A percentile compares a stretch with the other conserved stretches of the same genome.
These are phyloP conservation scores for Amaranthus palmeri DNA, from an alignment of 148 eudicot species.

Conservation along the genomic window DNA sequence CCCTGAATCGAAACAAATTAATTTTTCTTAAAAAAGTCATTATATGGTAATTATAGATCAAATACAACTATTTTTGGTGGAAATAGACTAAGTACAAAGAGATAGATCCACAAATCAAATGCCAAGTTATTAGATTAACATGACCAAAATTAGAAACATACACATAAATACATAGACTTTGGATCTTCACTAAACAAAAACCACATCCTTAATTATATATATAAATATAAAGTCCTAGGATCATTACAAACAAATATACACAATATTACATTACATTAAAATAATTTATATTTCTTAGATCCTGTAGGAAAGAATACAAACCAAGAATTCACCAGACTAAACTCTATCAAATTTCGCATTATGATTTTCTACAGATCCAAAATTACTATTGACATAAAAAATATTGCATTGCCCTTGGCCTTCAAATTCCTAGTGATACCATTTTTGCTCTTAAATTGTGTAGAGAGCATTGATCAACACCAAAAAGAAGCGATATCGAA, in stretches of 20 bases:
- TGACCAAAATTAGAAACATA: not conserved
- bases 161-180: not conserved
- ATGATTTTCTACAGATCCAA: no score
- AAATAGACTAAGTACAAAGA: no score
- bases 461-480: not conserved
- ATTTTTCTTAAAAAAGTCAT: no score
- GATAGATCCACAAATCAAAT: no score
- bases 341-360: no score
- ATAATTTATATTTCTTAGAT: not conserved
- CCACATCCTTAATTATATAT: not conserved
- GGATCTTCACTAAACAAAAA: slow-evolving; percentile 11
- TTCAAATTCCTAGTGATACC: slow-evolving; percentile 2
- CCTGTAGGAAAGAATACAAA: no score
- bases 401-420: slow-evolving; percentile 3
- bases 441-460: slow-evolving; percentile 6
- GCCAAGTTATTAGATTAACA: not conserved
- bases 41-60: no score
- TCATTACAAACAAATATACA: not conserved
- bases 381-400: not conserved
- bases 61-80: no score
- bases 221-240: not conserved
- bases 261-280: not conserved
- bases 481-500: slow-evolving; percentile 17
- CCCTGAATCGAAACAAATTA: no score
- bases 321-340: no score